Conservation (phyloP, 768 basidiomycete species). For the Filobasidium floriforme region DNA sequence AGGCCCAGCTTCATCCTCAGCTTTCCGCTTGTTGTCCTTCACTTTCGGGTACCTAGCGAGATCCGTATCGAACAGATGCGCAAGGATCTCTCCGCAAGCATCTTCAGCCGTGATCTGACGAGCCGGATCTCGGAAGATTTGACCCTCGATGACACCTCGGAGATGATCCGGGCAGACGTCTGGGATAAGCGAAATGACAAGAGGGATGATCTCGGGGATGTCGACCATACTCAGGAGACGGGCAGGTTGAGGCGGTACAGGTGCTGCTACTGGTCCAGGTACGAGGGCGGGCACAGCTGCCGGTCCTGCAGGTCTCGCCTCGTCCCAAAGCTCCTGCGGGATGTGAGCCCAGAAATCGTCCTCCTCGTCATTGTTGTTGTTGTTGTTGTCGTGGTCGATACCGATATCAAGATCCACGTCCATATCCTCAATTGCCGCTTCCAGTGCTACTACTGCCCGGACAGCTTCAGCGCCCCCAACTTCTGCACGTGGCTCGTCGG, state of each 20-base stretch:
- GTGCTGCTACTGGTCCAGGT: background rate
- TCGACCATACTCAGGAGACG: background rate
- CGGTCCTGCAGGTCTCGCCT: too few species aligned
- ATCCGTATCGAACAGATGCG: slow-evolving; percentile 2
- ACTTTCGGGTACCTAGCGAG: background rate
- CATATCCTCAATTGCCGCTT: too few species aligned
- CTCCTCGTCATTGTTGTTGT: too few species aligned
- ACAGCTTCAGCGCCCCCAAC: too few species aligned
- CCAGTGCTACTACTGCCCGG: too few species aligned
- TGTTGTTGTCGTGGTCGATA: too few species aligned
- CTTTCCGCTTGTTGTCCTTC: background rate
- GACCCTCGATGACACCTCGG: background rate
- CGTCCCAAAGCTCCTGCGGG: too few species aligned
- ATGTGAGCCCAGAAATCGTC: too few species aligned
- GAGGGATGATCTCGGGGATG: background rate
- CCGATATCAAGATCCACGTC: too few species aligned
- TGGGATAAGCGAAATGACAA: slow-evolving; percentile 3
- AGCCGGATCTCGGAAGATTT: background rate
- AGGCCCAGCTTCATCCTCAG: background rate
- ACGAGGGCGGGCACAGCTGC: too few species aligned
- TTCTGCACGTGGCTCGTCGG: too few species aligned
- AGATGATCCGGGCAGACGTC: slow-evolving; percentile 6
- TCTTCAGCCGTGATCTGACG: background rate
- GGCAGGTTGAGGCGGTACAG: background rate
- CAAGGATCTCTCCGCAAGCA: background rate